Conservation (phyloP, 192 early-diverging fungal species). For the Podila epigama region DNA sequence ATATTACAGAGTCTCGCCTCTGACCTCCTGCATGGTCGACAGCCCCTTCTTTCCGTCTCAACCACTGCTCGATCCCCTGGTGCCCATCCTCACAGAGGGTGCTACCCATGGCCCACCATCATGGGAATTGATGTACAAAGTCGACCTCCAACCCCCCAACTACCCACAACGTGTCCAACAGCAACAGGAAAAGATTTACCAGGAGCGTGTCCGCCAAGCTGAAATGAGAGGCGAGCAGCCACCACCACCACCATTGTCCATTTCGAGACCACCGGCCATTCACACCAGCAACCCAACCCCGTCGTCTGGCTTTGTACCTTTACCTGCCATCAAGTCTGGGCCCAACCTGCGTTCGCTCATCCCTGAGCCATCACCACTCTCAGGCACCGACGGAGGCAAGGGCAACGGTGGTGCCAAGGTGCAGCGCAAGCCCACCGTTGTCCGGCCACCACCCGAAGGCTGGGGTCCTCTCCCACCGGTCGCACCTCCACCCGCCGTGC, state of each 20-base stretch:
- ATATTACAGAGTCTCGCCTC: conserved; percentile 38
- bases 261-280: not conserved
- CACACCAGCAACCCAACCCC: too few relatives aligned
- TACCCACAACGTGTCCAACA: conserved; percentile 45
- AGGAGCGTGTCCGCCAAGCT: conserved; percentile 45
- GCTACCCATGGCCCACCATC: conserved; percentile 31
- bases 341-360: conserved; percentile 32
- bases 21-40: conserved; percentile 46
- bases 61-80: conserved; percentile 38
- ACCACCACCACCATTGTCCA: conserved; percentile 10
- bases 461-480: conserved; percentile 48
- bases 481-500: conserved; percentile 41
- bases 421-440: conserved; percentile 38
- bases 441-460: conserved; percentile 41
- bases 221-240: conserved; percentile 23
- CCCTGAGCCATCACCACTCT: conserved; percentile 36
- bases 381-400: conserved; percentile 34
- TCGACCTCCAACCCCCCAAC: conserved; percentile 43
- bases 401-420: conserved; percentile 3
- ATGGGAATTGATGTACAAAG: conserved; percentile 49
- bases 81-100: conserved; percentile 39
- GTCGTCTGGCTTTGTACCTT: conserved; percentile 32
- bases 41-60: conserved; percentile 46
- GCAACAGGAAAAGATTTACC: conserved; percentile 44
- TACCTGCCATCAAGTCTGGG: conserved; percentile 45